Percentiles rank a stretch among this genome's conserved stretches.
Evolutionary conservation across 1,284 basidiomycete species (phyloP).

Genomic region (Coniophora puteana): DNA sequence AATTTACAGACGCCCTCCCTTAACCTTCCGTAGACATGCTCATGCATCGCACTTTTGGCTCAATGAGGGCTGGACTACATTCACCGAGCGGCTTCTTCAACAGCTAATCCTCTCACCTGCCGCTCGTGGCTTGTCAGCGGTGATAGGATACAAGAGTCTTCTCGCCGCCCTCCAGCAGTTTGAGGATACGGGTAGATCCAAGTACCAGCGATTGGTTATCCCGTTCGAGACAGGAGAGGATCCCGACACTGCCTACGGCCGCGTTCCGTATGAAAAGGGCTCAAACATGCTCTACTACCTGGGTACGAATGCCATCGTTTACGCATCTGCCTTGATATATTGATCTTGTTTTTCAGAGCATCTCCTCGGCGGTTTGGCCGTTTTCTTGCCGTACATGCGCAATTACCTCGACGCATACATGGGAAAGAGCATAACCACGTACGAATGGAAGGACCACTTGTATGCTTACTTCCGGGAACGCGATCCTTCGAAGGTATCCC

Average conservation of each 20-base stretch:
- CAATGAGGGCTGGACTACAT: conserved; percentile 95
- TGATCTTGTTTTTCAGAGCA: conserved; percentile 46
- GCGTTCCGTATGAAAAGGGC: conserved; percentile 27
- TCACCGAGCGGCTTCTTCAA: conserved; percentile 85
- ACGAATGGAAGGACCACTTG: conserved; percentile 86
- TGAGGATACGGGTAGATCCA: conserved; percentile 46
- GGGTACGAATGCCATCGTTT: conserved; percentile 32
- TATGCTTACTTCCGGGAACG: conserved; percentile 69
- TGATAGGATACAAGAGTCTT: conserved; percentile 75
- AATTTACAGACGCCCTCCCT: conserved; percentile 8
- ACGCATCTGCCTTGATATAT: neutral
- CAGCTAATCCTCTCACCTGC: conserved; percentile 73
- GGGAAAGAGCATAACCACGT: conserved; percentile 86
- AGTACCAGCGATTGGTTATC: conserved; percentile 86
- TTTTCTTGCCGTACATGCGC: conserved; percentile 77
- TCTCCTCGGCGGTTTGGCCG: conserved; percentile 83
- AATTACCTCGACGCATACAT: conserved; percentile 80
- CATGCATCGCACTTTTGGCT: conserved; percentile 86
- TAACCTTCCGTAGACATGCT: conserved; percentile 50
- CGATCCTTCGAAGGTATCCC: conserved; percentile 54
- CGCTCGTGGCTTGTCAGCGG: conserved; percentile 78
- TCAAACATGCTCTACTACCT: conserved; percentile 43
- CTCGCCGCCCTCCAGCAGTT: conserved; percentile 70
- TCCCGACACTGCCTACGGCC: conserved; percentile 49
- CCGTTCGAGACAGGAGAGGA: conserved; percentile 82